phyloP scores from a whole-genome alignment of 345 rosid genomes.

The Passiflora organensis region DNA sequence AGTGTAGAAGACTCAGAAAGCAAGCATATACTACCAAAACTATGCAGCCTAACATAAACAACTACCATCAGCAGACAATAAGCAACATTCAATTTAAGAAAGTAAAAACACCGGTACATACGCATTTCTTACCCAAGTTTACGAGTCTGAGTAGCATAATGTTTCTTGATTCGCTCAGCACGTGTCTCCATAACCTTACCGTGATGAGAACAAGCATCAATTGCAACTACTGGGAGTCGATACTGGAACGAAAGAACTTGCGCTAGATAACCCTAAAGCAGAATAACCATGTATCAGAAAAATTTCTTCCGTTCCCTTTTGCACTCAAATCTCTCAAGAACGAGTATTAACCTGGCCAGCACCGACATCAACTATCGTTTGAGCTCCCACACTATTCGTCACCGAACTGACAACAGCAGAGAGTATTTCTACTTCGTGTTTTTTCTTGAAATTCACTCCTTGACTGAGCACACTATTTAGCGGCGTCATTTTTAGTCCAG shows the following conservation, averaged over 20 bases:
- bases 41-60: not conserved
- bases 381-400: conserved; percentile 45
- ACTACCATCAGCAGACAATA: not conserved
- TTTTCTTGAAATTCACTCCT: conserved; percentile 90
- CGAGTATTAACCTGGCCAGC: conserved; percentile 70
- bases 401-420: conserved; percentile 66
- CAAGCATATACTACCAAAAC: not conserved
- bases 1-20: too few species aligned
- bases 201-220: conserved; percentile 87
- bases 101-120: not conserved
- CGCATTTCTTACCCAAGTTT: conserved; percentile 52
- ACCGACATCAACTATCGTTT: conserved; percentile 77
- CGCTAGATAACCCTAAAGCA: conserved; percentile 75
- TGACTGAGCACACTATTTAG: conserved; percentile 67
- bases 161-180: conserved; percentile 75
- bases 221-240: conserved; percentile 69
- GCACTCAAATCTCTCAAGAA: not conserved
- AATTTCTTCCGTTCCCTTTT: too few species aligned
- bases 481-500: conserved; percentile 39
- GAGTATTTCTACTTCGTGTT: conserved; percentile 93
- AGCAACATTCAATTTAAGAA: not conserved
- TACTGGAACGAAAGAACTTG: conserved; percentile 89
- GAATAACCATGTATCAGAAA: conserved; percentile 13
- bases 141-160: conserved; percentile 63
- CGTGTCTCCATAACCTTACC: conserved; percentile 76